A percentile compares a stretch with the other conserved stretches of the same genome.
These are phyloP conservation scores for Sarocladiaceae sp. DNA, from an alignment of 2,329 filamentous ascomycete genomes.

Conservation along the genomic window DNA sequence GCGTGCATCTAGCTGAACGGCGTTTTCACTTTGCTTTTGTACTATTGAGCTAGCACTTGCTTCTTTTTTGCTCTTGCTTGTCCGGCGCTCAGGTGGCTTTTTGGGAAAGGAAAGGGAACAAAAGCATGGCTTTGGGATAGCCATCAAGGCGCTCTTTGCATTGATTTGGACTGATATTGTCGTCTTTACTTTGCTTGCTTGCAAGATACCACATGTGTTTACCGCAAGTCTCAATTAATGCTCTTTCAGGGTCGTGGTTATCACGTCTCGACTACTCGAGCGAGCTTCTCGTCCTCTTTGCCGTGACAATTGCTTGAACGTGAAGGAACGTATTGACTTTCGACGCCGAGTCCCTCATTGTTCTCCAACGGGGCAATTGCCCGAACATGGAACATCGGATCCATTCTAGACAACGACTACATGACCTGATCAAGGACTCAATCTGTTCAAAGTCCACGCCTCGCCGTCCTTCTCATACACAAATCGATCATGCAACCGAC, in stretches of 20 bases:
- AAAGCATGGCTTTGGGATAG: conserved; percentile 1
- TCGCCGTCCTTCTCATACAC: conserved; percentile 62
- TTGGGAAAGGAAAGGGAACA: not conserved
- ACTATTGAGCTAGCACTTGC: not conserved
- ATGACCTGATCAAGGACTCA: conserved; percentile 58
- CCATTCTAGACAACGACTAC: not conserved
- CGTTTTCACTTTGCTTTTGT: conserved; percentile 2
- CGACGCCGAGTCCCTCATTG: too few species aligned
- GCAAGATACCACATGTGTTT: conserved; percentile 5
- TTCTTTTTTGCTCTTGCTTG: not conserved
- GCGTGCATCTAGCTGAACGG: not conserved
- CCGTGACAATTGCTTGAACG: too few species aligned
- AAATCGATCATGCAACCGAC: conserved; percentile 90
- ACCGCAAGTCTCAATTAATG: too few species aligned
- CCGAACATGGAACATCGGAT: too few species aligned
- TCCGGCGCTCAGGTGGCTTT: not conserved
- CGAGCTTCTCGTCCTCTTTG: too few species aligned
- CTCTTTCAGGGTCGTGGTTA: too few species aligned
- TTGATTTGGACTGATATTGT: not conserved
- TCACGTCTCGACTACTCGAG: too few species aligned
- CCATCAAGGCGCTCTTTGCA: conserved; percentile 3
- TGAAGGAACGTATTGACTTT: too few species aligned
- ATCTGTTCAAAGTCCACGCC: conserved; percentile 64
- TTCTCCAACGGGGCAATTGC: too few species aligned
- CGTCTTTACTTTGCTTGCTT: not conserved